Evolutionary conservation across 2,329 filamentous ascomycete species (phyloP).

Genomic region (Dothistroma septosporum): DNA sequence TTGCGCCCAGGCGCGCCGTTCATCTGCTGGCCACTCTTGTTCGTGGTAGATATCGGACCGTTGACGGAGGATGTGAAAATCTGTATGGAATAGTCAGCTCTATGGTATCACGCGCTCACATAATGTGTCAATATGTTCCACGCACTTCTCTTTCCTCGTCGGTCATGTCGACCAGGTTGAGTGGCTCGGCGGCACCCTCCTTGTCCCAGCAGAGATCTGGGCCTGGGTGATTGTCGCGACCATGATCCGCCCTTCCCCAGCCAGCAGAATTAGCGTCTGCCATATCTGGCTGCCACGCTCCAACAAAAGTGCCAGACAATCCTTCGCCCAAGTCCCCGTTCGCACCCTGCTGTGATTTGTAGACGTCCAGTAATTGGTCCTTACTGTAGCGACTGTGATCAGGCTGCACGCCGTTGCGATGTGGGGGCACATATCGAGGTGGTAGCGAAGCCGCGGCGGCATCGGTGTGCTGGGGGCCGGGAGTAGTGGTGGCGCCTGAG

Average conservation of each 20-base stretch:
- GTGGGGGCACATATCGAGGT: conserved; percentile 57
- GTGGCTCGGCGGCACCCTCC: conserved; percentile 63
- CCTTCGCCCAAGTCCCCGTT: conserved; percentile 60
- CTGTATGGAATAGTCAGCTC: conserved; percentile 44
- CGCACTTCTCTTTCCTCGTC: conserved; percentile 62
- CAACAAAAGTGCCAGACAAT: conserved; percentile 64
- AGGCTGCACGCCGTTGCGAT: conserved; percentile 55
- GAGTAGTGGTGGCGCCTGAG: conserved; percentile 55
- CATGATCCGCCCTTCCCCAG: conserved; percentile 74
- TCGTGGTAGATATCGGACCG: conserved; percentile 71
- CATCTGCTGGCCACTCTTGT: conserved; percentile 58
- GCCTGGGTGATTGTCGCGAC: conserved; percentile 68
- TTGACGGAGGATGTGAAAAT: conserved; percentile 84
- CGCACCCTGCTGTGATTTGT: conserved; percentile 54
- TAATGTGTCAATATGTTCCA: neutral
- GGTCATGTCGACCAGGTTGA: conserved; percentile 69
- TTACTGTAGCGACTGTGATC: conserved; percentile 65
- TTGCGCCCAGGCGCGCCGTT: conserved; percentile 67
- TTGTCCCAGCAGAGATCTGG: conserved; percentile 92
- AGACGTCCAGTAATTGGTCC: conserved; percentile 74
- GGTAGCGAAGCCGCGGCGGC: conserved; percentile 26
- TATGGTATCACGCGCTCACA: neutral
- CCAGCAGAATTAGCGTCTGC: conserved; percentile 56
- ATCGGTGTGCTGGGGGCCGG: conserved; percentile 38
- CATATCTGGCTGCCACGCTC: conserved; percentile 73